A percentile compares a stretch with the other conserved stretches of the same genome.
Evolutionary conservation across 2,329 filamentous ascomycete species (phyloP).

Genomic region (Botrytis fragariae): DNA sequence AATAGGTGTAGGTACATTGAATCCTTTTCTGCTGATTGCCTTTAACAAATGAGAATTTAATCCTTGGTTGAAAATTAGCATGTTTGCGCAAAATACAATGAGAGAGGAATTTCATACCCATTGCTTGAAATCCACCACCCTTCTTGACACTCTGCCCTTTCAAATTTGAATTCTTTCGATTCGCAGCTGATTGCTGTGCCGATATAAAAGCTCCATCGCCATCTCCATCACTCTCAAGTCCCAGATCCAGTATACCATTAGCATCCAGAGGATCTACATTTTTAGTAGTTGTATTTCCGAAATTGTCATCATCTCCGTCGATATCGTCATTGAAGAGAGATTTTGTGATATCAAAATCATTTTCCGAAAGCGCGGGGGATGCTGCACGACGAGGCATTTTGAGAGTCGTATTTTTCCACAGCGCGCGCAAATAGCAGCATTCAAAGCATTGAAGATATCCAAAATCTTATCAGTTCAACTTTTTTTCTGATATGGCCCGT

Average conservation of each 20-base stretch:
- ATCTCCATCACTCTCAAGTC: constrained; percentile 56
- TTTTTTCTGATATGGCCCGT: constrained; percentile 19
- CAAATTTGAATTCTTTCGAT: constrained; percentile 77
- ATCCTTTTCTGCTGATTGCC: constrained; percentile 90
- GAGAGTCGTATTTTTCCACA: constrained; percentile 19
- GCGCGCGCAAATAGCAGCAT: constrained; percentile 7
- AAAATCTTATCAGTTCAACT: constrained; percentile 24
- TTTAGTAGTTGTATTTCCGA: constrained; percentile 36
- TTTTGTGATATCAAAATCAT: constrained; percentile 84
- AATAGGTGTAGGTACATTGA: constrained; percentile 93
- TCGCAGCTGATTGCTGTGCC: constrained; percentile 79
- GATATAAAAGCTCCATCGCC: constrained; percentile 90
- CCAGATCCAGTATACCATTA: constrained; percentile 59
- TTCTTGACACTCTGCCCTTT: constrained; percentile 90
- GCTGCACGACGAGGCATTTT: constrained; percentile 68
- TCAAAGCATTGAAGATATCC: constrained; percentile 5
- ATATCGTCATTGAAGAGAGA: constrained; percentile 67
- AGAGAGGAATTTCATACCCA: constrained; percentile 60
- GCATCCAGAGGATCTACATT: constrained; percentile 54
- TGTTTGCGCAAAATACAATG: not conserved
- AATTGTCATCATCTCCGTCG: constrained; percentile 48
- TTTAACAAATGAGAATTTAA: constrained; percentile 81
- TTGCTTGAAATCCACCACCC: constrained; percentile 92
- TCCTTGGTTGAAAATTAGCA: constrained; percentile 45
- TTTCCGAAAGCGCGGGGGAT: constrained; percentile 84